Percentiles rank a stretch among this genome's conserved stretches.
These are phyloP conservation scores for Boeremia lycopersici DNA, from an alignment of 2,329 filamentous ascomycete species.

Conservation along the genomic window DNA sequence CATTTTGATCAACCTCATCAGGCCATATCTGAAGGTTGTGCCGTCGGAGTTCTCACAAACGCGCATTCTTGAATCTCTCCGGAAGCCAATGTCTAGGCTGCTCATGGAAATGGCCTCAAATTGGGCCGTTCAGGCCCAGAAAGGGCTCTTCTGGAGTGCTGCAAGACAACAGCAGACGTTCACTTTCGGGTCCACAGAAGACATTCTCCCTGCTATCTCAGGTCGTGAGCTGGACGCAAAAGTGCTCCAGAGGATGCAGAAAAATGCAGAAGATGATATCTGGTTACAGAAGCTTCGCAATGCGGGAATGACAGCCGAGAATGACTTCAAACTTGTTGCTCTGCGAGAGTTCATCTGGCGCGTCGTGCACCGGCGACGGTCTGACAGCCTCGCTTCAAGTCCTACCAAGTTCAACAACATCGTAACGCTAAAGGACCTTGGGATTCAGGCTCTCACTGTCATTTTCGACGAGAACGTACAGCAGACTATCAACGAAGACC, in stretches of 20 bases:
- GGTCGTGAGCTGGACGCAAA: constrained; percentile 63
- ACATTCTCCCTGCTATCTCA: constrained; percentile 59
- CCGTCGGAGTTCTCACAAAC: constrained; percentile 74
- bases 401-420: constrained; percentile 68
- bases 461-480: constrained; percentile 79
- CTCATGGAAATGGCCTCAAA: constrained; percentile 84
- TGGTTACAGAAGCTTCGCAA: constrained; percentile 88
- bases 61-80: constrained; percentile 78
- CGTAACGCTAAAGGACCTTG: constrained; percentile 74
- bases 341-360: constrained; percentile 92
- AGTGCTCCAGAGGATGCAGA: constrained; percentile 67
- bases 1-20: constrained; percentile 79
- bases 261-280: constrained; percentile 90
- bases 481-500: constrained; percentile 53
- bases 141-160: constrained; percentile 85
- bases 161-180: constrained; percentile 73
- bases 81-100: constrained; percentile 76
- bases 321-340: constrained; percentile 87
- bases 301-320: constrained; percentile 79
- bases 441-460: constrained; percentile 83
- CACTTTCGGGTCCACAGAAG: constrained; percentile 65
- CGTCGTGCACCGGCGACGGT: constrained; percentile 72
- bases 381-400: constrained; percentile 53
- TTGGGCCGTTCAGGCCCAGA: constrained; percentile 84
- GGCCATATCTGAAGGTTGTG: constrained; percentile 78